These are phyloP conservation scores for Acaromyces ingoldii DNA, from an alignment of 1,284 basidiomycete species.

Conservation along the genomic window DNA sequence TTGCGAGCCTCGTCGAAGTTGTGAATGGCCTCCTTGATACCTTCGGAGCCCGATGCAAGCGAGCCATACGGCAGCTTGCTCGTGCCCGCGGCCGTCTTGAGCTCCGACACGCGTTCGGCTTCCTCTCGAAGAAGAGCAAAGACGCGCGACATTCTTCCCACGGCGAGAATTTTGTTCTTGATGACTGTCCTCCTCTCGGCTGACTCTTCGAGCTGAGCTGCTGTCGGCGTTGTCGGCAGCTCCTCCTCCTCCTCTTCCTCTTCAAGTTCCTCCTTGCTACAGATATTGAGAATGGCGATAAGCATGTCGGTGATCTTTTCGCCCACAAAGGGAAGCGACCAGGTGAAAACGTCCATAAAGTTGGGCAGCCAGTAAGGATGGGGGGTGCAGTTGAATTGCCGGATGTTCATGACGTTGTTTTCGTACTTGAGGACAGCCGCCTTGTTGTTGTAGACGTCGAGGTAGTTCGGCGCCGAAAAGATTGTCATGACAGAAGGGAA, in stretches of 20 bases:
- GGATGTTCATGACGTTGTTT: slow-evolving; percentile 91
- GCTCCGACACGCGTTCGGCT: slow-evolving; percentile 92
- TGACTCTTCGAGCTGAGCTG: slow-evolving; percentile 3
- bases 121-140: slow-evolving; percentile 96
- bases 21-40: slow-evolving; percentile 89
- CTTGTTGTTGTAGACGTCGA: slow-evolving; percentile 95
- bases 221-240: slow-evolving; percentile 23
- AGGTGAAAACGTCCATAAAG: slow-evolving; percentile 99
- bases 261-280: slow-evolving; percentile 88
- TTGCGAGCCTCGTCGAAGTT: slow-evolving; percentile 95
- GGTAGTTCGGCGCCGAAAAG: slow-evolving; percentile 83
- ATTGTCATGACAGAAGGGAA: slow-evolving; percentile 93
- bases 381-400: slow-evolving; percentile 88
- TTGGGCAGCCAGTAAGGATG: slow-evolving; percentile 97
- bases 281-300: slow-evolving; percentile 86
- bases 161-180: slow-evolving; percentile 98
- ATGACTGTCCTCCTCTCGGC: slow-evolving; percentile 73
- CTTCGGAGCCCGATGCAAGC: slow-evolving; percentile 83
- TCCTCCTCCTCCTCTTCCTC: slow-evolving; percentile 68
- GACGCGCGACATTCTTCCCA: slow-evolving; percentile 91
- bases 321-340: slow-evolving; percentile 96
- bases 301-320: slow-evolving; percentile 98
- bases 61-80: slow-evolving; percentile 76
- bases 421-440: slow-evolving; percentile 94
- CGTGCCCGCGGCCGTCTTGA: slow-evolving; percentile 81